Base-by-base conservation (phyloP, 768 basidiomycete species). In the Hebeloma cylindrosporum region DNA sequence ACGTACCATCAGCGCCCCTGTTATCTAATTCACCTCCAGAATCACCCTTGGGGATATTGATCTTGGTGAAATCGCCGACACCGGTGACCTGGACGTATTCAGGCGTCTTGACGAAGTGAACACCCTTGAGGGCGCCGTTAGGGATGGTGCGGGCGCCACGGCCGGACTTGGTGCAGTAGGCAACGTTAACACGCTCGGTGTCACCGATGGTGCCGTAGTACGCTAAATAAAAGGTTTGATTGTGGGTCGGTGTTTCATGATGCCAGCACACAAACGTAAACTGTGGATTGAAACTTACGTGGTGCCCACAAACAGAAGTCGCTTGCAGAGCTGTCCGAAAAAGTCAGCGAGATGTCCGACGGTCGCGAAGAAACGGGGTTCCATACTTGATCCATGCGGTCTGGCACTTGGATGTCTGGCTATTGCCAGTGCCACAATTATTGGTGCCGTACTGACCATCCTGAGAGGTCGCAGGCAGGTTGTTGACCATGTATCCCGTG, bases 301-400 rank as follows among this genome's bases (percentile, higher is more conserved):
- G 86, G 82, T 10, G 73, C 83, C 78, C 80, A 88, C 2, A 88
- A 51, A 45, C 86, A 88, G 60, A 85, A 88, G 54, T 89, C 86
- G 64, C 80, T 58, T 1, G 65, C 65, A 35, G 72, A 71, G 62
- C 84, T 86, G 3, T 60, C 28, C 6, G 11, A 43, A 47, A 36
- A 37, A 29, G 25, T 25, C 6, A 10, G 7, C n/a, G n/a, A n/a
- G n/a, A n/a, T n/a, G n/a, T n/a, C n/a, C n/a, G n/a, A n/a, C n/a
- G n/a, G n/a, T n/a, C n/a, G n/a, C n/a, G n/a, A 13, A 36, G 43
- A 35, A 51, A 7, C 27, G 21, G n/a, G 1, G n/a, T 8, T 11
- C 76, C 71, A 47, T 61, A 75, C 78, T 86, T 87, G 45, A 83
- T 67, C 62, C 79, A 78, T 7, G 73, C 67, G 0, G 85, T 89